phyloP scores from a whole-genome alignment of 1,139 yeast species.

The Nakaseomyces uthaithaninus region DNA sequence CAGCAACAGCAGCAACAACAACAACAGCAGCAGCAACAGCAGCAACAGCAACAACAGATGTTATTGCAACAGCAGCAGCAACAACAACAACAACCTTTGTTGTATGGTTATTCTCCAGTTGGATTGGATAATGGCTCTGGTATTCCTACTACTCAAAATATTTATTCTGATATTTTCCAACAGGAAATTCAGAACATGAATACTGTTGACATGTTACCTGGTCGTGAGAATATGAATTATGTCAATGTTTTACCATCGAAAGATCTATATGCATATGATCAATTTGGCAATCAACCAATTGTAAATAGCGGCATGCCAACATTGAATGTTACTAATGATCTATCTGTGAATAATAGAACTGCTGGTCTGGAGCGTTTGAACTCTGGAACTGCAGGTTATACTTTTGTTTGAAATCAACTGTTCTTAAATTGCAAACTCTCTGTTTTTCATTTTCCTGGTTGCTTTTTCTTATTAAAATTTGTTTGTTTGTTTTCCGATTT shows the following conservation, averaged over 20 bases:
- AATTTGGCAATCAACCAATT: constrained; percentile 5
- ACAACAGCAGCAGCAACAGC: constrained; percentile 7
- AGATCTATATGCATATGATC: constrained; percentile 9
- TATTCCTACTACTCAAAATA: constrained; percentile 8
- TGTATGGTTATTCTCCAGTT: constrained; percentile 8
- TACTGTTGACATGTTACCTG: constrained; percentile 12
- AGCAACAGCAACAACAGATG: constrained; percentile 7
- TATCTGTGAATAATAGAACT: constrained; percentile 13
- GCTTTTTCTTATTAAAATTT: background rate
- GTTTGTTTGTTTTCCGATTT: constrained; percentile 1
- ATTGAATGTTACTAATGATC: constrained; percentile 8
- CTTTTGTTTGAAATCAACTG: constrained; percentile 6
- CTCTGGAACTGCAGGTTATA: constrained; percentile 23
- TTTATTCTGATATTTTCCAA: constrained; percentile 6
- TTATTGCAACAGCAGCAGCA: constrained; percentile 7
- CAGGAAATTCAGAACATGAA: constrained; percentile 1
- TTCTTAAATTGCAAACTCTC: constrained; percentile 3
- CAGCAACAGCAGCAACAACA: constrained; percentile 5
- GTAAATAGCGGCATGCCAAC: constrained; percentile 12
- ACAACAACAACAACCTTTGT: constrained; percentile 14
- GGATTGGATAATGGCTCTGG: constrained; percentile 7
- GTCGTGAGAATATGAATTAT: constrained; percentile 11
- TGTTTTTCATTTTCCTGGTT: background rate
- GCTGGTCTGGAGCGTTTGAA: constrained; percentile 22
- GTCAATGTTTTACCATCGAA: constrained; percentile 13